Percentiles rank a stretch among this genome's conserved stretches.
phyloP scores from a whole-genome alignment of 2,329 filamentous ascomycete species.

The Amphichorda felina region DNA sequence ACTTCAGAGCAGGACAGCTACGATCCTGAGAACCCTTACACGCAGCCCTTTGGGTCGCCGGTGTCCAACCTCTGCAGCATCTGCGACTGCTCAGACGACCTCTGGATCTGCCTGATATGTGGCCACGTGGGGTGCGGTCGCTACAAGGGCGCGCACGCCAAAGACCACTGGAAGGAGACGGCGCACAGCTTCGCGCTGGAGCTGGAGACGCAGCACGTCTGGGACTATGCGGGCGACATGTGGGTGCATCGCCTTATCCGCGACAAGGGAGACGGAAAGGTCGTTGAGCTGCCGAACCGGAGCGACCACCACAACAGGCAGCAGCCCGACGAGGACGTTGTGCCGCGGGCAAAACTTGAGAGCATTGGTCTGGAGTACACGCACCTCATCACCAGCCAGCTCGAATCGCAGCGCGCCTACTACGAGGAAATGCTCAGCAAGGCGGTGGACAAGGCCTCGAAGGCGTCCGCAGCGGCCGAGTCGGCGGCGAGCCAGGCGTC shows the following conservation, averaged over 20 bases:
- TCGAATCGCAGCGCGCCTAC: conserved; percentile 86
- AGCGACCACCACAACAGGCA: conserved; percentile 20
- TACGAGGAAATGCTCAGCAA: conserved; percentile 89
- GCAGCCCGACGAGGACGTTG: conserved; percentile 48
- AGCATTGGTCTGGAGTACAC: conserved; percentile 91
- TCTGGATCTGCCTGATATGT: conserved; percentile 94
- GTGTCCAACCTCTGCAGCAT: conserved; percentile 64
- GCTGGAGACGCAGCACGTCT: conserved; percentile 85
- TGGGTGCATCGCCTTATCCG: conserved; percentile 95
- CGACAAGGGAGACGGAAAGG: conserved; percentile 83
- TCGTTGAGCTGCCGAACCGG: conserved; percentile 72
- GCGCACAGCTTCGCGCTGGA: conserved; percentile 89
- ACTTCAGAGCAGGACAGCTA: conserved; percentile 22
- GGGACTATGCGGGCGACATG: conserved; percentile 92
- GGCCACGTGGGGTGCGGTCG: conserved; percentile 87
- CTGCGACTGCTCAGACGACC: conserved; percentile 69
- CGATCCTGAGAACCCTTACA: conserved; percentile 36
- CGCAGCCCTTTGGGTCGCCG: conserved; percentile 44
- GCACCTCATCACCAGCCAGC: conserved; percentile 80
- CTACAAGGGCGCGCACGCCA: conserved; percentile 88
- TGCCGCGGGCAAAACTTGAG: conserved; percentile 56
- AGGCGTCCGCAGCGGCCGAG: conserved; percentile 57
- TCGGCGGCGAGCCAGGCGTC: conserved; percentile 40
- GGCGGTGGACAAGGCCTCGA: conserved; percentile 76
- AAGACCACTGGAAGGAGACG: conserved; percentile 84